A percentile compares a stretch with the other conserved stretches of the same genome.
Conservation (phyloP, 352 stramenopile genomes). For the Phytophthora colocasiae region DNA sequence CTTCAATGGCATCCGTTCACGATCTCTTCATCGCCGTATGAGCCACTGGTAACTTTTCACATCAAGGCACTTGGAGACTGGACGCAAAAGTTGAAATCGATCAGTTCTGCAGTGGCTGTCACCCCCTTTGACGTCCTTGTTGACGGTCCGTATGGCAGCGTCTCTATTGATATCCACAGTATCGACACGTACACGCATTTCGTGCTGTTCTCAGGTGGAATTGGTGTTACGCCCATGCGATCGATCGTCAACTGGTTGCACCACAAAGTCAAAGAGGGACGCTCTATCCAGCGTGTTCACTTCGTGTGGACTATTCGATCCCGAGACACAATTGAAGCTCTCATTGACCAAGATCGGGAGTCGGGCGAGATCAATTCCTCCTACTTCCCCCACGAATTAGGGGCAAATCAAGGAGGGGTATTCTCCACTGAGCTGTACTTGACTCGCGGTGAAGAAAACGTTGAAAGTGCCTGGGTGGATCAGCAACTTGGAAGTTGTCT, state of each 20-base stretch:
- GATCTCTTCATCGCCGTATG: slow-evolving; percentile 67
- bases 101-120: slow-evolving; percentile 1
- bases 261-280: slow-evolving; percentile 10
- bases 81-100: slow-evolving; percentile 45
- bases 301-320: slow-evolving; percentile 54
- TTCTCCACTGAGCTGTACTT: slow-evolving; percentile 50
- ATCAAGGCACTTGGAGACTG: slow-evolving; percentile 63
- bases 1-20: slow-evolving; percentile 89
- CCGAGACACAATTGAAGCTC: slow-evolving; percentile 36
- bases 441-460: slow-evolving; percentile 31
- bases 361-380: not conserved
- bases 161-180: slow-evolving; percentile 17
- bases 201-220: slow-evolving; percentile 15
- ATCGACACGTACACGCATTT: slow-evolving; percentile 13
- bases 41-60: slow-evolving; percentile 64
- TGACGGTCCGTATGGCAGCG: slow-evolving; percentile 50
- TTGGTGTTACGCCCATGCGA: slow-evolving; percentile 21
- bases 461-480: slow-evolving; percentile 29
- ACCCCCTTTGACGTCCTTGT: slow-evolving; percentile 37
- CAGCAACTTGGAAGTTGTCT: slow-evolving; percentile 28
- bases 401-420: slow-evolving; percentile 4
- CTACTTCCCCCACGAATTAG: slow-evolving; percentile 27
- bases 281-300: slow-evolving; percentile 31
- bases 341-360: slow-evolving; percentile 5
- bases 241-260: slow-evolving; percentile 31